Evolutionary conservation across 2,329 filamentous ascomycete genomes (phyloP).

Genomic region (Cercospora berteroae): DNA sequence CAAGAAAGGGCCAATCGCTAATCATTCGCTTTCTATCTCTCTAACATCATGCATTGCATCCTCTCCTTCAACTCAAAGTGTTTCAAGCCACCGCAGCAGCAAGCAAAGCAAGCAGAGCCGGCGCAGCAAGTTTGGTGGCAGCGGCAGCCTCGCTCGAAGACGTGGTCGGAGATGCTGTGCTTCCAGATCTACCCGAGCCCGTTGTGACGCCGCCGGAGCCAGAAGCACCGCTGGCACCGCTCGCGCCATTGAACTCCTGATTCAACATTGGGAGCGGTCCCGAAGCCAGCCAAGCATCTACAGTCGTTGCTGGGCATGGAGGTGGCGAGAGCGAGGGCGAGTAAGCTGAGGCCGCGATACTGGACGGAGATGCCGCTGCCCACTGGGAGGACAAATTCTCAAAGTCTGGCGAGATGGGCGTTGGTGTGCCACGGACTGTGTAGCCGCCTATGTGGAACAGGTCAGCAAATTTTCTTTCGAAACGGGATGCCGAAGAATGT

Average conservation of each 20-base stretch:
- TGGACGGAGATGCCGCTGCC: constrained; percentile 68
- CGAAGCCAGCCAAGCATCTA: constrained; percentile 69
- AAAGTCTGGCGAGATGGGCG: constrained; percentile 73
- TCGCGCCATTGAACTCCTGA: constrained; percentile 19
- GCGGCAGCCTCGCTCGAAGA: background rate
- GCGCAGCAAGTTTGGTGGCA: constrained; percentile 9
- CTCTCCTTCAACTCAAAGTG: background rate
- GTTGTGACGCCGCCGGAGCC: background rate
- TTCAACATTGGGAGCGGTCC: constrained; percentile 69
- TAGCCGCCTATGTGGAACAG: constrained; percentile 56
- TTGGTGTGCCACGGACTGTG: constrained; percentile 69
- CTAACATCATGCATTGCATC: background rate
- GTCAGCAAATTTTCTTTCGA: background rate
- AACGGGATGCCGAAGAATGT: background rate
- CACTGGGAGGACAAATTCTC: constrained; percentile 73
- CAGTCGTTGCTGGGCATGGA: constrained; percentile 67
- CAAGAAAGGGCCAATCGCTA: background rate
- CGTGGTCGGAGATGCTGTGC: background rate
- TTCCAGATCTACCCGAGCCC: background rate
- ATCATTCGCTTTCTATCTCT: background rate
- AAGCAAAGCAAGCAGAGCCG: constrained; percentile 10
- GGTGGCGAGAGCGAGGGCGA: constrained; percentile 60
- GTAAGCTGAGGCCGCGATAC: constrained; percentile 66
- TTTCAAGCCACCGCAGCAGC: constrained; percentile 4
- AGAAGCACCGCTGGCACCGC: constrained; percentile 3